A percentile compares a stretch with the other conserved stretches of the same genome.
Evolutionary conservation across 2,329 filamentous ascomycete species (phyloP).

Genomic region (Ophiostoma populinum): DNA sequence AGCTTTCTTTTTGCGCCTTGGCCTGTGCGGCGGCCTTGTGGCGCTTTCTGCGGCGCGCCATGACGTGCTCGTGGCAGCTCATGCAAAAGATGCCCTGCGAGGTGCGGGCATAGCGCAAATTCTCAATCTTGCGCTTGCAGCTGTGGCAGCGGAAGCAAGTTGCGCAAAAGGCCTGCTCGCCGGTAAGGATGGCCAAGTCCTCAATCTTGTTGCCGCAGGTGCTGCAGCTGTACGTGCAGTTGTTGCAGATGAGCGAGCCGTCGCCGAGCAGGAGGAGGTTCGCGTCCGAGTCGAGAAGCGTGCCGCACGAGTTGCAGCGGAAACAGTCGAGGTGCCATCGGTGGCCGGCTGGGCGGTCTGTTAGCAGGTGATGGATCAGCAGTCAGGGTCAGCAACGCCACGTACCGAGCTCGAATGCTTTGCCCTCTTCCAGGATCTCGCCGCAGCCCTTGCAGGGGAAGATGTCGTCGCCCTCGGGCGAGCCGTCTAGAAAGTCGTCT

Average conservation of each 20-base stretch:
- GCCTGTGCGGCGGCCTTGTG: slow-evolving; percentile 49
- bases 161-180: slow-evolving; percentile 94
- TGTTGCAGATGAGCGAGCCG: slow-evolving; percentile 96
- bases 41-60: slow-evolving; percentile 82
- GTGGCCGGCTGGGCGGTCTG: slow-evolving; percentile 55
- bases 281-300: slow-evolving; percentile 91
- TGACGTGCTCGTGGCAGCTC: slow-evolving; percentile 92
- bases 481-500: slow-evolving; percentile 45
- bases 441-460: slow-evolving; percentile 89
- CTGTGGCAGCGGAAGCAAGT: slow-evolving; percentile 95
- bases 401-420: slow-evolving; percentile 90
- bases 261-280: slow-evolving; percentile 94
- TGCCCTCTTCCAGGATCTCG: slow-evolving; percentile 96
- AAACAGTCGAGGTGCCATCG: slow-evolving; percentile 99
- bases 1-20: slow-evolving; percentile 45
- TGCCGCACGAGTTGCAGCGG: slow-evolving; percentile 88
- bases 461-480: slow-evolving; percentile 63
- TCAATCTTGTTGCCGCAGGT: slow-evolving; percentile 97
- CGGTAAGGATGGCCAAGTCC: slow-evolving; percentile 89
- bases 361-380: background rate
- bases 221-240: slow-evolving; percentile 97
- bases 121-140: slow-evolving; percentile 98
- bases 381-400: slow-evolving; percentile 10
- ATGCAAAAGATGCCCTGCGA: slow-evolving; percentile 99
- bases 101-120: slow-evolving; percentile 88